Evolutionary conservation across 176 grass and related monocot species (phyloP), one percentile per base, ranked within the genome.

Genomic region (Lolium multiflorum): DNA sequence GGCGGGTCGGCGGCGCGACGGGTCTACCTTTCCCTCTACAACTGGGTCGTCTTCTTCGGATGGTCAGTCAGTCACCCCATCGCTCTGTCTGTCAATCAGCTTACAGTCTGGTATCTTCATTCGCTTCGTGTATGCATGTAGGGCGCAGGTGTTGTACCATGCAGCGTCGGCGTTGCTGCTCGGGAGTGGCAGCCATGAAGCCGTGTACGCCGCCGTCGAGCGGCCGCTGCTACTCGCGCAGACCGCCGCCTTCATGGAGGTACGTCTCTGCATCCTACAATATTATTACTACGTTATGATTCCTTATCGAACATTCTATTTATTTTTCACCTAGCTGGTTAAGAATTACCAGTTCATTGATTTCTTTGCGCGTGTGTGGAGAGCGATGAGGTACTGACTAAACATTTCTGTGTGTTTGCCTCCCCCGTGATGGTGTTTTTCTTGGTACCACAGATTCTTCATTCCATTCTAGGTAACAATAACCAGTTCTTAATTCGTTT

Each of bases 231-330:
- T 25, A 9, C 50, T 81, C 9, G 14, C 60, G 9, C 78, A 66
- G 43, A 81, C 78, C 5, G 84, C 80, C 4, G 89, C 89, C 46
- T 0, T 90, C 43, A 78, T 87, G 84, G 89, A 87, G 79, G 90
- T 88, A 9, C 18, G 22, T 3, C 20, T 60, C 1, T 35, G 31
- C 17, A 56, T 6, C 46, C 16, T 54, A 17, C 54, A 56, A 35
- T 35, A 35, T 35, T 35, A 35, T 35, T 4, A 0, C 6, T 20
- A 6, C 54, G 7, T 6, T 7, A 56, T 20, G 1, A 20, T 56
- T 20, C 5, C 8, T 56, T 0, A 56, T 56, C 7, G 7, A 20
- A 20, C 54, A 5, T 20, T 56, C 49, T 4, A 15, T 52, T 52
- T 15, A 52, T 52, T 56, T 25, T 38, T 21, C 22, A 10, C 3